Conservation (phyloP, 148 eudicot genomes). For the Rhododendron mucronatum region DNA sequence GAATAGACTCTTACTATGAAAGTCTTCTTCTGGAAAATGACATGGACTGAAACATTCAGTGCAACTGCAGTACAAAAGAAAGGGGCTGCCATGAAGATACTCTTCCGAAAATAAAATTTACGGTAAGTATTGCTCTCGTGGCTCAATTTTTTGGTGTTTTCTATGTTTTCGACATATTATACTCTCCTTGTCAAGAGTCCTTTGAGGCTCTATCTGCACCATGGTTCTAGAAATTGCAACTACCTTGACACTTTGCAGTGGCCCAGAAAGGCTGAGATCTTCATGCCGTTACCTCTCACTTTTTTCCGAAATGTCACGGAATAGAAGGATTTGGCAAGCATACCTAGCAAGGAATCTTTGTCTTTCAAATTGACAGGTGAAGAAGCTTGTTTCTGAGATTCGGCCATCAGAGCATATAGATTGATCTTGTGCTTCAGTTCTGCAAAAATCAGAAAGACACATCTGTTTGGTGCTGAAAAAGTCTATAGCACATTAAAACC, state of each 20-base stretch:
- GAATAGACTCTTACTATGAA: neutral
- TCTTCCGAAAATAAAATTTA: neutral
- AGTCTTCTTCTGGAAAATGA: neutral
- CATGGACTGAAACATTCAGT: neutral
- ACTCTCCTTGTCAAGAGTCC: neutral
- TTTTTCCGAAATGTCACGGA: neutral
- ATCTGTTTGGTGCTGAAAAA: neutral
- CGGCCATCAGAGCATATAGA: constrained; percentile 4
- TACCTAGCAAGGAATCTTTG: constrained; percentile 38
- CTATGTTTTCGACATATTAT: neutral
- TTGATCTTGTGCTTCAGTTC: neutral
- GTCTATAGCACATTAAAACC: neutral
- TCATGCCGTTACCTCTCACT: neutral
- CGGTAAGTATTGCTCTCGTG: neutral
- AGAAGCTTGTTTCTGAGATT: constrained; percentile 26
- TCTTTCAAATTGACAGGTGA: constrained; percentile 29
- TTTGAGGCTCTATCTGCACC: neutral
- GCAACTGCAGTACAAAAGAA: neutral
- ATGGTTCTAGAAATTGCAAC: neutral
- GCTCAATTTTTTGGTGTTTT: too few species aligned
- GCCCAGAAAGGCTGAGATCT: neutral
- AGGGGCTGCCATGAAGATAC: neutral
- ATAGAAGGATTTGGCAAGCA: neutral
- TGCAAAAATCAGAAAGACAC: constrained; percentile 1
- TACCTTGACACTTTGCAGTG: neutral